phyloP scores from a whole-genome alignment of 306 rosid genomes.

The Fagus crenata region DNA sequence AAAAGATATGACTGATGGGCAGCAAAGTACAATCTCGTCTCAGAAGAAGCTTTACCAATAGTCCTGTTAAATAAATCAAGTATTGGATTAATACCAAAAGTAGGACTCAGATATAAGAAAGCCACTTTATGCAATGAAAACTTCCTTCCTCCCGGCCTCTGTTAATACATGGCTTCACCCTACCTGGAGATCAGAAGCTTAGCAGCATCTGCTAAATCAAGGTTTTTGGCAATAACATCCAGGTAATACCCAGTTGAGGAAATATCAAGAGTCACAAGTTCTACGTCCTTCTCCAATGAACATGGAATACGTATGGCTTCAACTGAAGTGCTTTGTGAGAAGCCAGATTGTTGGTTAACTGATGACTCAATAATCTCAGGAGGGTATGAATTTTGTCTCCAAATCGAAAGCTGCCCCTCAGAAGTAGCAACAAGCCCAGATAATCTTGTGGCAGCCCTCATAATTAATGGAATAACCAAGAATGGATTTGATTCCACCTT shows the following conservation, averaged over 20 bases:
- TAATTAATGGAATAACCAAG: slow-evolving; percentile 49
- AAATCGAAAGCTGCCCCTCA: slow-evolving; percentile 60
- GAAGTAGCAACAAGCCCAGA: slow-evolving; percentile 47
- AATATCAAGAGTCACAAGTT: slow-evolving; percentile 54
- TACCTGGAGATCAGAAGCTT: slow-evolving; percentile 78
- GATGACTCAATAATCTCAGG: slow-evolving; percentile 52
- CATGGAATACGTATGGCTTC: slow-evolving; percentile 61
- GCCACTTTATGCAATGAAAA: slow-evolving; percentile 13
- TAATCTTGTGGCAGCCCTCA: slow-evolving; percentile 56
- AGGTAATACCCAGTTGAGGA: slow-evolving; percentile 67
- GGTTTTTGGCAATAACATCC: slow-evolving; percentile 73
- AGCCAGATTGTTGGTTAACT: slow-evolving; percentile 29
- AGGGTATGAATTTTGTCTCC: slow-evolving; percentile 62
- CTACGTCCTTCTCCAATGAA: slow-evolving; percentile 58
- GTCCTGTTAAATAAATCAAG: slow-evolving; percentile 54
- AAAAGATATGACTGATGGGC: slow-evolving; percentile 48
- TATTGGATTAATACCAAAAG: slow-evolving; percentile 10
- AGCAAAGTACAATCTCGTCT: slow-evolving; percentile 72
- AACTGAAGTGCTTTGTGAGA: slow-evolving; percentile 41
- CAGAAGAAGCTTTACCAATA: slow-evolving; percentile 86
- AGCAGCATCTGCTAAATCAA: slow-evolving; percentile 66
- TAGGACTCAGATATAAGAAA: background rate
- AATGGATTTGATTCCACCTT: slow-evolving; percentile 74
- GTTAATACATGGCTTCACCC: slow-evolving; percentile 19
- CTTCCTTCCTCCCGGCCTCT: slow-evolving; percentile 5